Percentiles rank a stretch among this genome's conserved stretches.
phyloP scores from a whole-genome alignment of 805 yeast species.

The Kuraishia cidri region DNA sequence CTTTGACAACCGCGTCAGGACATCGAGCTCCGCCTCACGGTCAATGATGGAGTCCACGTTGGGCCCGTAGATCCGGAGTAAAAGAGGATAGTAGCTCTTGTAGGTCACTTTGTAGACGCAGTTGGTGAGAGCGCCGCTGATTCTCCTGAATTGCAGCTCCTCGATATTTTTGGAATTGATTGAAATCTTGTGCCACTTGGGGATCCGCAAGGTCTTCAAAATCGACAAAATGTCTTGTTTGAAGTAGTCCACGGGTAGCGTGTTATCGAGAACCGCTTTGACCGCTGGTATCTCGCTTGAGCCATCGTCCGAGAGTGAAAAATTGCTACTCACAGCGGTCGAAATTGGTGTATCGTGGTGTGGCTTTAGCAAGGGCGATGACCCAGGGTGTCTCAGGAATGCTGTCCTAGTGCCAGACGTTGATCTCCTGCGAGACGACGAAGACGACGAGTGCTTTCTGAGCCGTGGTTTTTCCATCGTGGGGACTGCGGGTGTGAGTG shows the following conservation, averaged over 20 bases:
- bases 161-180: conserved; percentile 23
- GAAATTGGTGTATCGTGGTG: no score
- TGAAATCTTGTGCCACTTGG: conserved; percentile 67
- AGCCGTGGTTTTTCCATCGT: no score
- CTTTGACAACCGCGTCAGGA: conserved; percentile 63
- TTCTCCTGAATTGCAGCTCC: conserved; percentile 48
- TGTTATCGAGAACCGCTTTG: conserved; percentile 58
- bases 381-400: no score
- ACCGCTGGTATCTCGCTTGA: conserved; percentile 15
- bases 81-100: conserved; percentile 41
- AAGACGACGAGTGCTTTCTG: no score
- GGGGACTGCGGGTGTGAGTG: no score
- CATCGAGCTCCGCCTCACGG: conserved; percentile 68
- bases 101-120: conserved; percentile 63
- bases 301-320: no score
- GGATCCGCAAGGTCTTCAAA: conserved; percentile 52
- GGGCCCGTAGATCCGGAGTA: conserved; percentile 82
- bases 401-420: no score
- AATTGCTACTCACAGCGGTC: no score
- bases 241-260: conserved; percentile 77
- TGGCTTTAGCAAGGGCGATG: no score
- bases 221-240: conserved; percentile 70
- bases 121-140: conserved; percentile 91
- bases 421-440: no score
- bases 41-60: conserved; percentile 83